Base-by-base conservation (phyloP, 208 protist species). In the Leishmania tarentolae region DNA sequence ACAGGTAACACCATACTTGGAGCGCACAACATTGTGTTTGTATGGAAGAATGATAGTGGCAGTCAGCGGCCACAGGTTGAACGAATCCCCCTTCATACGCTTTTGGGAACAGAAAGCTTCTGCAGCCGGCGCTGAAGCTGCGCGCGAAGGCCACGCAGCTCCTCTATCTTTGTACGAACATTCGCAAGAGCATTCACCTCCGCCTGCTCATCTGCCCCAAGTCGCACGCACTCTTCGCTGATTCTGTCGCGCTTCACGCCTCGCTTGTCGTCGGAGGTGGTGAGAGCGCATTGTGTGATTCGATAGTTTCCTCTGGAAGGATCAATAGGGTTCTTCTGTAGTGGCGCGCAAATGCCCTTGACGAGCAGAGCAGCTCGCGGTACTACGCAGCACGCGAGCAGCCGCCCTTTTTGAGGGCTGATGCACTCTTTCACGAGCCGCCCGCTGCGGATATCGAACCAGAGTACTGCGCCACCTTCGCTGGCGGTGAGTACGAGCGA, bases 261-360 rank as follows among this genome's bases (percentile, higher is more conserved):
- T 5, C 65, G 42, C n/a, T 50, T 73, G 19, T 2, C 57, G 6
- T 31, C 3, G 47, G 61, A 71, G 37, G 31, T 3, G 13, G 56
- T 19, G 28, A 85, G 68, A 24, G 59, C 44, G n/a, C 80, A 74
- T 44, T 85, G 72, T 15, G 71, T 79, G 52, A 85, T 74, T 52
- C 59, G 82, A 40, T 85, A 85, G 73, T 82, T n/a, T 42, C 82
- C 82, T 47, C 35, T 42, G 8, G 82, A 56, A 9, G 88, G 88
- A 76, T 93, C 90, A 1, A 94, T 40, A 42, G 89, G 88, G 75
- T 94, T 90, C 76, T 94, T 96, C 57, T 83, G 76, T 28, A 96
- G 61, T 15, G 84, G 68, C 24, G 80, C 82, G 59, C 83, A 86
- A 11, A n/a, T 31, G 40, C 75, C 70, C 46, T 80, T 84, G 37